Evolutionary conservation across 495 filamentous ascomycete species (phyloP).

Genomic region (Terfezia claveryi): DNA sequence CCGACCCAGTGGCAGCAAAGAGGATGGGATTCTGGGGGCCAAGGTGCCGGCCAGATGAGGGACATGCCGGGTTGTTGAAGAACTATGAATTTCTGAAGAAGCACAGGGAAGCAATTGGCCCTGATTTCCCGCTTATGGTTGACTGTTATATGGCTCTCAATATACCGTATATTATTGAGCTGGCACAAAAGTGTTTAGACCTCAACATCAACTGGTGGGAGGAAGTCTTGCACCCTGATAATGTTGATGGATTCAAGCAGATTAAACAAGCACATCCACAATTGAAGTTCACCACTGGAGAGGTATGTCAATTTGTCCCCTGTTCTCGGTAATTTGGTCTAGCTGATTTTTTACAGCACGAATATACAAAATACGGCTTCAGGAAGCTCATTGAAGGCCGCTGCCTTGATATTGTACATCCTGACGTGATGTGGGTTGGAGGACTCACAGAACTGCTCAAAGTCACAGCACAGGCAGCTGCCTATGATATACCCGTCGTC

Average conservation of each 20-base stretch:
- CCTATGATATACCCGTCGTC: conserved; percentile 86
- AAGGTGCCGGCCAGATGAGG: conserved; percentile 83
- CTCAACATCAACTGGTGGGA: conserved; percentile 94
- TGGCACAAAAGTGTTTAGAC: conserved; percentile 56
- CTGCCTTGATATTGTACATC: conserved; percentile 81
- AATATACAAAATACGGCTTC: conserved; percentile 82
- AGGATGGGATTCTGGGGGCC: conserved; percentile 62
- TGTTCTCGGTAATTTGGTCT: neutral
- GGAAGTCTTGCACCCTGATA: conserved; percentile 73
- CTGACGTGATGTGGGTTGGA: conserved; percentile 91
- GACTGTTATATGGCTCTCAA: conserved; percentile 95
- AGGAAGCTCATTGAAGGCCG: conserved; percentile 79
- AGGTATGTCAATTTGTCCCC: conserved; percentile 19
- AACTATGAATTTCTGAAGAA: conserved; percentile 72
- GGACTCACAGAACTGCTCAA: conserved; percentile 81
- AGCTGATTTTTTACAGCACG: conserved; percentile 31
- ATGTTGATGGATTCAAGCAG: conserved; percentile 69
- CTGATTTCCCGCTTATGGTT: conserved; percentile 79
- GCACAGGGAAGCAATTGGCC: conserved; percentile 63
- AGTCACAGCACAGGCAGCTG: conserved; percentile 66
- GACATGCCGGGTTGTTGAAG: conserved; percentile 55
- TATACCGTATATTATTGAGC: conserved; percentile 74
- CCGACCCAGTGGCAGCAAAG: conserved; percentile 56
- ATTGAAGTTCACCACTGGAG: conserved; percentile 84
- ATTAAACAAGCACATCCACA: conserved; percentile 76